Base-by-base conservation (phyloP, 2,329 filamentous ascomycete species). In the Pseudogymnoascus sp. region DNA sequence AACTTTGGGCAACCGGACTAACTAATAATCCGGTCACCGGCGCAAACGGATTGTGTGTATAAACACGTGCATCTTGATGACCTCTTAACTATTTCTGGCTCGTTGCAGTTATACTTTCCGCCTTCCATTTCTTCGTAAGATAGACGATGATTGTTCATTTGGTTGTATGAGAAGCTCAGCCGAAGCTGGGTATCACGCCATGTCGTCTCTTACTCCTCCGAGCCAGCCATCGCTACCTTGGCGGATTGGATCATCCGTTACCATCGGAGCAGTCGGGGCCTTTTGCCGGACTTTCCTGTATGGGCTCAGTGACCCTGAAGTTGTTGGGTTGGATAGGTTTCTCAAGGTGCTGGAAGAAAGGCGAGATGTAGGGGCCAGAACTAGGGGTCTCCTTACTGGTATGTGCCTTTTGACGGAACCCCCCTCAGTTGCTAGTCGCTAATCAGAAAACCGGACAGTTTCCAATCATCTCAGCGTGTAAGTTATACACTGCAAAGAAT, bases 381-480 rank as follows among this genome's bases (percentile, higher is more conserved):
- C 87, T 62, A 83, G 86, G 68, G 94, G 93, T 15, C 80, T 97
- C 63, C 80, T 97, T 64, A 97, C 93, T 66, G 90, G 89, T 91
- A 77, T 63, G 77, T 67, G 47, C 12, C 59, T 60, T 58, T 58
- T n/a, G 47, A 12, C 9, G 25, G n/a, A 14, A 9, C 33, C 6
- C 9, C 37, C 58, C 15, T 12, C 11, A 28, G 41, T 63, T 43
- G 53, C 60, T 63, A 47, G 63, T 60, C 22, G 62, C 61, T 62
- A 43, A 47, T 50, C 61, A 20, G 15, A 60, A 60, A 28, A 35
- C 38, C 22, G 50, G 60, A 62, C 68, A 91, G 91, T 94, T 36
- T 93, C 89, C 57, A 96, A 95, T 74, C 91, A 96, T 77, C 83
- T 91, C 66, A 91, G 88, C 73, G 87, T 95, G 89, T 94, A 87